Evolutionary conservation across 176 grass and related monocot species (phyloP).

Genomic region (Phoenix roebelenii): DNA sequence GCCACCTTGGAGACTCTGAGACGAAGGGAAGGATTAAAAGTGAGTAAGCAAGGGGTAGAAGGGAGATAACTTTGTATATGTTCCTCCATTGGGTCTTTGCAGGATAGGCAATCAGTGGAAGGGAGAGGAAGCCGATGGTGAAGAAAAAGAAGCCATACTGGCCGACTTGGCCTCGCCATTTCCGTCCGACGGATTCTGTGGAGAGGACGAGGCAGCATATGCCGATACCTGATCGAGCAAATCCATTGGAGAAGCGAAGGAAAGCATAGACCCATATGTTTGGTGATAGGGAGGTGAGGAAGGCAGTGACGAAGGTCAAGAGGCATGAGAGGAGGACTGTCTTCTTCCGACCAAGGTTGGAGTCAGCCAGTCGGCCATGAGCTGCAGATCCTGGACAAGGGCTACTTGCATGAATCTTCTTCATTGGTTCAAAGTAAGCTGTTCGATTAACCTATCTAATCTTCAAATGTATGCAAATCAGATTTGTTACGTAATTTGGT

Average conservation of each 20-base stretch:
- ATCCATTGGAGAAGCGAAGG: slow-evolving; percentile 39
- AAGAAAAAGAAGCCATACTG: slow-evolving; percentile 59
- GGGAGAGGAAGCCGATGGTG: slow-evolving; percentile 40
- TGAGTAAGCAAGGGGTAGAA: slow-evolving; percentile 34
- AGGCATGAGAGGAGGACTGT: slow-evolving; percentile 34
- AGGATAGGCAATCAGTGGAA: slow-evolving; percentile 35
- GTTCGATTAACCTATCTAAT: too few species aligned
- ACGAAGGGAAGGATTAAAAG: slow-evolving; percentile 33
- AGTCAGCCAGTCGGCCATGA: slow-evolving; percentile 34
- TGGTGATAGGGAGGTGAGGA: slow-evolving; percentile 30
- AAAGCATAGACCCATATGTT: slow-evolving; percentile 37
- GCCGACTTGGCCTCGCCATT: slow-evolving; percentile 44
- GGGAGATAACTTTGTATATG: slow-evolving; percentile 41
- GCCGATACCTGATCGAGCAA: slow-evolving; percentile 37
- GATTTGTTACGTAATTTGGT: too few species aligned
- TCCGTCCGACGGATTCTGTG: slow-evolving; percentile 32
- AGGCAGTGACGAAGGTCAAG: slow-evolving; percentile 25
- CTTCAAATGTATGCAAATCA: too few species aligned
- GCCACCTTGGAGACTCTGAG: slow-evolving; percentile 45
- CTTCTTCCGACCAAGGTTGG: slow-evolving; percentile 38
- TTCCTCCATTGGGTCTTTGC: slow-evolving; percentile 28
- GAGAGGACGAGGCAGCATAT: slow-evolving; percentile 50
- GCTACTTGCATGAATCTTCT: background rate
- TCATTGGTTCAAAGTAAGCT: too few species aligned
- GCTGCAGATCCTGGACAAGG: slow-evolving; percentile 26